Evolutionary conservation across 306 rosid species (phyloP), one percentile per base, ranked within the genome.

Genomic region (Fragaria ananassa): DNA sequence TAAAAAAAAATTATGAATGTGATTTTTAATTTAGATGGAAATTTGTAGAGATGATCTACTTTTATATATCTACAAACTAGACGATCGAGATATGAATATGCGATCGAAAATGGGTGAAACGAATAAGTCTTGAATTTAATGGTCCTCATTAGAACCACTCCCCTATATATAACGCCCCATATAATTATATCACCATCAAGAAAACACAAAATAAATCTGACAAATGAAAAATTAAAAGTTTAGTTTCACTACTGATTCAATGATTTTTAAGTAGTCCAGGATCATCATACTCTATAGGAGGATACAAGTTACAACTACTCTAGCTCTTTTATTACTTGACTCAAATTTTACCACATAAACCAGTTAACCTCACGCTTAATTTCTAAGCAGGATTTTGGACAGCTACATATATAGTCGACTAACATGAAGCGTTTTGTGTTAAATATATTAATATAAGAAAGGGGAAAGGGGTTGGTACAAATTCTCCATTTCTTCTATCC

Each of bases 401-500:
- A 58, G 14, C 44, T 18, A n/a, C 12, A 14, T 29, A 29, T 29
- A 29, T 2, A 71, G 50, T 42, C 62, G 34, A 61, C 19, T 13
- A 5, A 29, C 41, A 62, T 4, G 3, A 75, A 37, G 10, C 51
- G 80, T 58, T 71, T 80, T 64, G 75, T 60, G 51, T 56, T 56
- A 15, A 31, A 10, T 0, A 2, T 63, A 31, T 31, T 35, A 21
- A 23, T 46, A 31, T 46, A 54, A 15, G 41, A 12, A 37, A 29
- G 15, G 60, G 15, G 11, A 39, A 12, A 37, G 15, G 60, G 15
- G n/a, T 67, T 18, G 65, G 71, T 64, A 54, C 51, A 64, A 34
- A 29, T n/a, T n/a, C 5, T 80, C 23, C 47, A 49, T 71, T 77
- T 57, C 42, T 50, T 83, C 53, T 46, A 44, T 21, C 19, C 81